Evolutionary conservation across 306 rosid species (phyloP).

Genomic region (Cucurbita argyrosperma): DNA sequence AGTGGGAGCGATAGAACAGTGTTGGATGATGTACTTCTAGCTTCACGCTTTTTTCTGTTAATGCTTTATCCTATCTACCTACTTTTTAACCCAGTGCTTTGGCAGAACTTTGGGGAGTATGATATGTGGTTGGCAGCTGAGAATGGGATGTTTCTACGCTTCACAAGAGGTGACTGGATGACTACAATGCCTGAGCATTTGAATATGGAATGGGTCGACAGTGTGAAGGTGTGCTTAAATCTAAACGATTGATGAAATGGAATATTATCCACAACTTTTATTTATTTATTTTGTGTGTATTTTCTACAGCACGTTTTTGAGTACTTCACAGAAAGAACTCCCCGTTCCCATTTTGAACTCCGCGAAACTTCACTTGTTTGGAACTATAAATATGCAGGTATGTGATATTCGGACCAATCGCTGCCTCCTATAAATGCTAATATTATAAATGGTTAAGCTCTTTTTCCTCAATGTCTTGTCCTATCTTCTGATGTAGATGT

Average conservation of each 20-base stretch:
- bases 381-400: constrained; percentile 95
- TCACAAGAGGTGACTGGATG: constrained; percentile 80
- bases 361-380: constrained; percentile 89
- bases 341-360: constrained; percentile 56
- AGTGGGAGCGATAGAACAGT: constrained; percentile 68
- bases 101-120: constrained; percentile 68
- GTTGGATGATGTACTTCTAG: constrained; percentile 49
- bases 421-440: not conserved
- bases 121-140: constrained; percentile 97
- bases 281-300: not conserved
- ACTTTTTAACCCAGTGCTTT: constrained; percentile 15
- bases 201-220: constrained; percentile 93
- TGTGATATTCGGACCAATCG: not conserved
- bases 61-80: not conserved
- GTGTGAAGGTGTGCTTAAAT: constrained; percentile 63
- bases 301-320: constrained; percentile 67
- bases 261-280: constrained; percentile 8
- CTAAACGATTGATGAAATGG: constrained; percentile 1
- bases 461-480: constrained; percentile 6
- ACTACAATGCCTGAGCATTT: constrained; percentile 95
- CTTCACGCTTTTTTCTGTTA: constrained; percentile 8
- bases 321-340: constrained; percentile 85
- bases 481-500: constrained; percentile 33
- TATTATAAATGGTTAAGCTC: not conserved
- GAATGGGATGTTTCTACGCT: constrained; percentile 83